phyloP scores from a whole-genome alignment of 2,329 filamentous ascomycete genomes.

The Ophiostoma ulmi region DNA sequence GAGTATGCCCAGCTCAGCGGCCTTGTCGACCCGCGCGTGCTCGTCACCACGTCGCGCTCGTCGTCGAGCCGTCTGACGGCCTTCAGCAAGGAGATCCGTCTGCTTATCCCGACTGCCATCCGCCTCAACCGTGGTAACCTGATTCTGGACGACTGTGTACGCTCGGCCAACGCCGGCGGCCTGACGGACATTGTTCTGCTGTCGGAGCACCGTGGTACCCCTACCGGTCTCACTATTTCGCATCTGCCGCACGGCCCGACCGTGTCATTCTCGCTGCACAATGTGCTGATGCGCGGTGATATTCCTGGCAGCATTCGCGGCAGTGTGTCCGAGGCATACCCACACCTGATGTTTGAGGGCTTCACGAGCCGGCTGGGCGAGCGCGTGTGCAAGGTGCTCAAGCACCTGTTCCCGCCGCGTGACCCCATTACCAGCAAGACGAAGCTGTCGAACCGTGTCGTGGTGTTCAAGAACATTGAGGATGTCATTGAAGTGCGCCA shows the following conservation, averaged over 20 bases:
- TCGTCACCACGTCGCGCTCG: slow-evolving; percentile 86
- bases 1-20: slow-evolving; percentile 91
- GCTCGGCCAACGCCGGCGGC: slow-evolving; percentile 72
- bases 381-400: slow-evolving; percentile 81
- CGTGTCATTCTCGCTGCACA: slow-evolving; percentile 79
- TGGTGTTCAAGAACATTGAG: slow-evolving; percentile 92
- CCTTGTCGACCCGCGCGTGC: slow-evolving; percentile 69
- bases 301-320: slow-evolving; percentile 83
- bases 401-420: slow-evolving; percentile 88
- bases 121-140: slow-evolving; percentile 88
- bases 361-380: slow-evolving; percentile 77
- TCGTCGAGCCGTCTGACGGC: slow-evolving; percentile 78
- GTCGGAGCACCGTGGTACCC: slow-evolving; percentile 88
- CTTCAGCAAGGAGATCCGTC: slow-evolving; percentile 76
- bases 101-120: slow-evolving; percentile 78
- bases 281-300: slow-evolving; percentile 87
- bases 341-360: slow-evolving; percentile 91
- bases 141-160: slow-evolving; percentile 77
- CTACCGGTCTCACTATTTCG: slow-evolving; percentile 71
- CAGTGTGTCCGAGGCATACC: slow-evolving; percentile 87
- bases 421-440: slow-evolving; percentile 65
- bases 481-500: slow-evolving; percentile 91
- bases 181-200: slow-evolving; percentile 81
- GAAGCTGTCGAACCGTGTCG: slow-evolving; percentile 80
- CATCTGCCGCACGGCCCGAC: slow-evolving; percentile 84